phyloP scores from a whole-genome alignment of 495 filamentous ascomycete species.

The Penicillium mononematosum region DNA sequence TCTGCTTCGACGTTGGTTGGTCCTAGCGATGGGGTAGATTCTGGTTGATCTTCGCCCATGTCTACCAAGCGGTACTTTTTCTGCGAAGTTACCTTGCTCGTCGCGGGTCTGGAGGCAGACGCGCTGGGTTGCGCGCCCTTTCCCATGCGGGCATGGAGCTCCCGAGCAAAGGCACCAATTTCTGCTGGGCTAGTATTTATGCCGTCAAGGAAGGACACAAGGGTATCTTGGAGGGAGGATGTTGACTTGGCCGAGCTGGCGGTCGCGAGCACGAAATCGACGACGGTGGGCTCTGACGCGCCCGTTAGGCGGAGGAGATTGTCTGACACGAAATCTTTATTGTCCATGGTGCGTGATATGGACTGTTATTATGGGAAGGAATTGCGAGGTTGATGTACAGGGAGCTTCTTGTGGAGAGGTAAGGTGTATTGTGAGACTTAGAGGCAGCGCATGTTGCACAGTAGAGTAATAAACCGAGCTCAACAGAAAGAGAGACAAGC shows the following conservation, averaged over 20 bases:
- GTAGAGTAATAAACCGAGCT: neutral
- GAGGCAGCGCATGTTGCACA: conserved; percentile 6
- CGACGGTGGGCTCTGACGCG: conserved; percentile 57
- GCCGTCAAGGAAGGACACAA: conserved; percentile 54
- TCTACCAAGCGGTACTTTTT: conserved; percentile 81
- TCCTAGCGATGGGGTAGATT: conserved; percentile 38
- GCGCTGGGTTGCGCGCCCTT: conserved; percentile 22
- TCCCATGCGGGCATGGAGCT: conserved; percentile 50
- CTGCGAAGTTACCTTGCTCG: conserved; percentile 31
- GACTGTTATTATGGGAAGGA: neutral
- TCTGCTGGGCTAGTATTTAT: conserved; percentile 35
- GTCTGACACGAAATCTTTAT: conserved; percentile 48
- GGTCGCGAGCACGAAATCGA: conserved; percentile 63
- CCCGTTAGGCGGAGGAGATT: conserved; percentile 53
- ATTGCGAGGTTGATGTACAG: neutral
- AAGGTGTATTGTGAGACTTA: conserved; percentile 1
- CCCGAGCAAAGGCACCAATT: conserved; percentile 51
- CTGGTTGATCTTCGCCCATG: conserved; percentile 70
- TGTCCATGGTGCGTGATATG: conserved; percentile 34
- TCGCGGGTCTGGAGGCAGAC: conserved; percentile 8
- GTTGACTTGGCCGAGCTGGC: conserved; percentile 54
- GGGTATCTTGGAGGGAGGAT: conserved; percentile 53
- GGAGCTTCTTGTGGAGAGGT: conserved; percentile 1
- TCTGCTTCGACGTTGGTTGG: conserved; percentile 54
- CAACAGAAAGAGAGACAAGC: neutral